A percentile compares a stretch with the other conserved stretches of the same genome.
These are phyloP conservation scores for Penicillium soppii DNA, from an alignment of 495 filamentous ascomycete species.

Conservation along the genomic window DNA sequence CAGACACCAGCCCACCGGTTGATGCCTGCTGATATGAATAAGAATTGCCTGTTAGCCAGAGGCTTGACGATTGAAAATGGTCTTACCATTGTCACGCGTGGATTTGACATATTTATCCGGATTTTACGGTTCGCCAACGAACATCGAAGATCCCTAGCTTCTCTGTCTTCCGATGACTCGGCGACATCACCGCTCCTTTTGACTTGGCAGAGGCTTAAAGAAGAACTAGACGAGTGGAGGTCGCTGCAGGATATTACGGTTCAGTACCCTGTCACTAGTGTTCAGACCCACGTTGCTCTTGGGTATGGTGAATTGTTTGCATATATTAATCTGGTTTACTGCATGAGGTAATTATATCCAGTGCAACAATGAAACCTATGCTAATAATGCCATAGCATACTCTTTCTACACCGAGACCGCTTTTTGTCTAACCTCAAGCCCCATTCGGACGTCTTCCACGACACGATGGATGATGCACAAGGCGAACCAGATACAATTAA, in stretches of 20 bases:
- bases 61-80: slow-evolving; percentile 39
- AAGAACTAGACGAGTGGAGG: slow-evolving; percentile 44
- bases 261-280: slow-evolving; percentile 37
- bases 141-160: slow-evolving; percentile 33
- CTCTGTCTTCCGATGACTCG: slow-evolving; percentile 14
- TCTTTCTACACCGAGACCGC: slow-evolving; percentile 44
- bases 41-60: slow-evolving; percentile 14
- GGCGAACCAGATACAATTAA: slow-evolving; percentile 28
- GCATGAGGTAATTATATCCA: slow-evolving; percentile 35
- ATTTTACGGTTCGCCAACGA: slow-evolving; percentile 47
- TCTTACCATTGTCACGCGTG: slow-evolving; percentile 39
- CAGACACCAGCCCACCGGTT: slow-evolving; percentile 25
- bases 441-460: slow-evolving; percentile 24
- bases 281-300: slow-evolving; percentile 41
- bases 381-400: slow-evolving; percentile 21
- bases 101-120: slow-evolving; percentile 46
- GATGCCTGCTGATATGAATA: slow-evolving; percentile 39
- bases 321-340: slow-evolving; percentile 46
- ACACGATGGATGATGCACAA: slow-evolving; percentile 17
- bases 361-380: neutral
- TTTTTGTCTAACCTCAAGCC: slow-evolving; percentile 36
- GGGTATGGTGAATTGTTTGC: slow-evolving; percentile 46
- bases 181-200: slow-evolving; percentile 17
- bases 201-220: slow-evolving; percentile 35
- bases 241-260: slow-evolving; percentile 41